Evolutionary conservation across 2,329 filamentous ascomycete species (phyloP), one percentile per base, ranked within the genome.

Genomic region (Alternaria panax): DNA sequence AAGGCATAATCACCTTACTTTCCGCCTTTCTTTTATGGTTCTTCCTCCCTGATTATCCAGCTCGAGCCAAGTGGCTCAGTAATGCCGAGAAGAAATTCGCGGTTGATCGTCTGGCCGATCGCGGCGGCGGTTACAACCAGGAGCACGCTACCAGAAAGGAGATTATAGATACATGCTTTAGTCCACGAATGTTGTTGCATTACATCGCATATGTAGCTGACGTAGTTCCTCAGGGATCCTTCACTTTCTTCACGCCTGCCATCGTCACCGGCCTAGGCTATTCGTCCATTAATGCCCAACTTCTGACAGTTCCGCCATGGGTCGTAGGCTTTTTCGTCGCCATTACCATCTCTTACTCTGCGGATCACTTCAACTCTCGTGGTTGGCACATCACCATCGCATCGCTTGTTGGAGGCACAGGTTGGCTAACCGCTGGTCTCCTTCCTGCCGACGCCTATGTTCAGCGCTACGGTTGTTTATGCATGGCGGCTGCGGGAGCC

Each of bases 261-360:
- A 90, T 91, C 54, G 86, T 89, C 50, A 82, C 82, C 2, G 87
- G 86, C 0, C 70, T 86, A 2, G 82, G 83, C 1, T 86, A 83
- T 63, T 72, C 84, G 16, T 82, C 84, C 50, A 78, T 89, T 8
- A 72, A 81, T 51, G 86, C 88, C 4, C 88, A 90, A 73, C 75
- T 90, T 16, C 87, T 90, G 84, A 89, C 87, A 0, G 86, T 90
- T 0, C 87, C 88, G 2, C 87, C 88, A 9, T 56, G 54, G 46
- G 46, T 56, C 9, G 54, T 51, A 2, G 46, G 54, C 9, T 57
- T 0, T 90, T 79, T 83, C 2, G 78, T 85, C n/a, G 84, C 82
- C 7, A 57, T 74, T 11, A 55, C 50, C 28, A 22, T 62, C 8
- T 64, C 69, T 2, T 71, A 62, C 57, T 70, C 62, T 11, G 62